Conservation (phyloP, 306 rosid genomes). For the Arachis stenosperma region DNA sequence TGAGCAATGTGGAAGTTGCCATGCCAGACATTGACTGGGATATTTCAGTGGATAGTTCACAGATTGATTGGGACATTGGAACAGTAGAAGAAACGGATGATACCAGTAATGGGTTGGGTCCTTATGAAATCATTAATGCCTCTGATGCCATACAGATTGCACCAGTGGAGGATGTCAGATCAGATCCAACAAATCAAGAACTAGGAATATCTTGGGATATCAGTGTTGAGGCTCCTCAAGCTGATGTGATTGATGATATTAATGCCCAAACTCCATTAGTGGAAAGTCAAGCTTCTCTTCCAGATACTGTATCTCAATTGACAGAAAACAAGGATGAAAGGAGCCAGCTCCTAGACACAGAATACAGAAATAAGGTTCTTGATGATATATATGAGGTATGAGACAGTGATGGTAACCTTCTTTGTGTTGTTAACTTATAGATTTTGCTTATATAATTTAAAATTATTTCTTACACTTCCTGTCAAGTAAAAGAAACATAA, state of each 20-base stretch:
- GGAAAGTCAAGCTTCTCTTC: conserved; percentile 55
- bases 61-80: conserved; percentile 94
- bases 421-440: background rate
- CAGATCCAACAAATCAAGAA: conserved; percentile 52
- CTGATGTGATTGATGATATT: conserved; percentile 69
- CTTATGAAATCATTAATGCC: conserved; percentile 87
- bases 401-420: conserved; percentile 11
- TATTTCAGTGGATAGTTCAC: conserved; percentile 76
- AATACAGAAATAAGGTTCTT: conserved; percentile 84
- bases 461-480: background rate
- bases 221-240: conserved; percentile 82
- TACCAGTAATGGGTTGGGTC: conserved; percentile 81
- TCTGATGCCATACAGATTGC: conserved; percentile 58
- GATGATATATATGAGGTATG: conserved; percentile 90
- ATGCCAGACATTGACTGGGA: conserved; percentile 87
- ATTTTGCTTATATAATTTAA: conserved; percentile 19
- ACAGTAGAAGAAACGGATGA: conserved; percentile 78
- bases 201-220: conserved; percentile 76
- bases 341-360: conserved; percentile 87
- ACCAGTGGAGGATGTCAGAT: conserved; percentile 51
- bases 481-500: conserved; percentile 16
- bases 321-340: conserved; percentile 62
- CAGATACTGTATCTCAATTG: conserved; percentile 47
- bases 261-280: conserved; percentile 45
- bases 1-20: conserved; percentile 41